Evolutionary conservation across 192 early-diverging fungal species (phyloP), one percentile per base, ranked within the genome.

Genomic region (Backusella tuberculispora): DNA sequence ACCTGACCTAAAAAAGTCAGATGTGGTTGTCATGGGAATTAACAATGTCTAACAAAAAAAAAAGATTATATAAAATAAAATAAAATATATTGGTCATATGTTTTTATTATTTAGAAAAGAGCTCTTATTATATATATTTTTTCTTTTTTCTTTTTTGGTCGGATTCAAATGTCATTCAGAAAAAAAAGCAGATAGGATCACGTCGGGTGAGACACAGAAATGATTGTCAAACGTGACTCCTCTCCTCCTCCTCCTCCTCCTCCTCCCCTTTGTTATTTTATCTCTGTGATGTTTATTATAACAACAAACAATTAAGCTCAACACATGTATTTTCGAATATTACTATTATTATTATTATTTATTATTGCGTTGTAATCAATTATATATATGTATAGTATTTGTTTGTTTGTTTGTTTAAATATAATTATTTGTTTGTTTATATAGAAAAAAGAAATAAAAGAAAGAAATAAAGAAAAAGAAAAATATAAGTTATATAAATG

Each of bases 171-270:
- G 53, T 60, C 53, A 60, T 60, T 34, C 29, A 34, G 29, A 34
- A 34, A 34, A 34, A 34, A 34, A 34, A 60, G n/a, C 21, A 60
- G 53, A 60, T 60, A 60, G 53, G 53, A 60, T 60, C 53, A 60
- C 53, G 53, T 60, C 53, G 53, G 53, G 13, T 60, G 21, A 24
- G 29, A 34, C 29, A 34, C 29, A 34, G 29, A 56, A 60, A n/a
- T 60, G 53, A 60, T 60, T 60, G 53, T 24, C 53, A 60, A 60
- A 60, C 53, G 21, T 60, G 53, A 60, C 53, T n/a, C n/a, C n/a
- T n/a, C n/a, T n/a, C n/a, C n/a, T n/a, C n/a, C n/a, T n/a, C n/a
- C n/a, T n/a, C n/a, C n/a, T n/a, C n/a, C 53, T 24, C 21, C 1
- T 34, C 29, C 29, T 2, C 29, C 2, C 21, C 21, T 4, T 26